Percentiles rank a stretch among this genome's conserved stretches.
Conservation (phyloP, 768 basidiomycete genomes). For the Multifurca ochricompacta region DNA sequence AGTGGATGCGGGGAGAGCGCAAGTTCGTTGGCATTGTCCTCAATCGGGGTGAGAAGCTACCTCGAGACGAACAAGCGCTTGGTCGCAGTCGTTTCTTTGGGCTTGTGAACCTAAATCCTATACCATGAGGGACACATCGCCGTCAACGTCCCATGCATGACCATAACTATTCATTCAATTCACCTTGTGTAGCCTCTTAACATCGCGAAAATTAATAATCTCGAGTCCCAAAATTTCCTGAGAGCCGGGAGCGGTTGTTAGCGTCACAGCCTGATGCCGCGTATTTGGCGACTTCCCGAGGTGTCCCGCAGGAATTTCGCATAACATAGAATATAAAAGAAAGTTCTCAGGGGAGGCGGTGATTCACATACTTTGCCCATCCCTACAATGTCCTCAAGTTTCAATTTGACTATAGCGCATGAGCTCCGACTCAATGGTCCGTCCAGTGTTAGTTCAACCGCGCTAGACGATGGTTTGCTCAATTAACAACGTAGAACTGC, state of each 20-base stretch:
- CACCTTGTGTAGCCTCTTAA: not conserved
- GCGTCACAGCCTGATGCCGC: not conserved
- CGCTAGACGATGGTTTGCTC: not conserved
- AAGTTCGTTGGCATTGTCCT: conserved; percentile 81
- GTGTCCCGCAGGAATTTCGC: not conserved
- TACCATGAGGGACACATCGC: not conserved
- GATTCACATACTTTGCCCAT: not conserved
- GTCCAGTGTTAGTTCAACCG: conserved; percentile 2
- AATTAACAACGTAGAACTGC: conserved; percentile 39
- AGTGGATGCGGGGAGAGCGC: conserved; percentile 64
- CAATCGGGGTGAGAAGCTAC: conserved; percentile 75
- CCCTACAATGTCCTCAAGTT: conserved; percentile 21
- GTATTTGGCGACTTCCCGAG: not conserved
- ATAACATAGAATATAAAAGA: too few relatives aligned
- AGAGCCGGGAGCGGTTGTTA: not conserved
- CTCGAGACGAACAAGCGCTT: conserved; percentile 60
- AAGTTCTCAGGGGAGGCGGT: not conserved
- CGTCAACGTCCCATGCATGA: not conserved
- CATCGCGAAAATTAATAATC: not conserved
- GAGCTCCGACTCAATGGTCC: conserved; percentile 35
- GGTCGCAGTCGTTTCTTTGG: conserved; percentile 87
- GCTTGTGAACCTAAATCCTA: conserved; percentile 54
- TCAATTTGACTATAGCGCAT: conserved; percentile 32
- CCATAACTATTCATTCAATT: not conserved
- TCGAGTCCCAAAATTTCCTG: not conserved